Base-by-base conservation (phyloP, 805 yeast genomes). In the Cyberlindnera veronae region DNA sequence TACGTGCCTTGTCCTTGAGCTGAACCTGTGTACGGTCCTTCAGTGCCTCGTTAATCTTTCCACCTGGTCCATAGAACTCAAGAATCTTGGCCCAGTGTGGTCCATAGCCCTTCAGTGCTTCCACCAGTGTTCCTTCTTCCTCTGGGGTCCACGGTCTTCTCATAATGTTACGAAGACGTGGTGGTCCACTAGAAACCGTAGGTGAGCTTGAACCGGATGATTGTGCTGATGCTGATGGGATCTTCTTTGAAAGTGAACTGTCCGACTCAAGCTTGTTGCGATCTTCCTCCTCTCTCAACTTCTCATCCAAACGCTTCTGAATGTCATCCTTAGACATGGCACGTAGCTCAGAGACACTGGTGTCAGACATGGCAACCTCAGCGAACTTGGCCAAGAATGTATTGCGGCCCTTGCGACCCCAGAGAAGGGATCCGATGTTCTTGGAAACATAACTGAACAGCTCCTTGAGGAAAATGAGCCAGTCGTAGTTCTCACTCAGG, bases 61-160 rank as follows among this genome's bases (percentile, higher is more conserved):
- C 99, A 8, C 98, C 98, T 4, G 95, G 85, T 2, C 99, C 99
- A 59, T 84, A 85, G n/a, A 84, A 64, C 54, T 86, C 96, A 34
- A 91, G 63, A 38, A 93, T 93, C 40, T 84, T 84, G 2, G 95
- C 72, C 99, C 99, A 93, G 50, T 84, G 87, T 0, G 98, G 95
- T 2, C 99, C 99, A 49, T 82, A 78, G 16, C 60, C 62, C 48
- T 84, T 84, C 42, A 93, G 68, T 0, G 96, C 98, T 39, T 79
- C 80, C 21, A 84, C 66, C 18, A 93, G 69, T 0, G 96, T 93
- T 24, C 74, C 78, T 56, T 93, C 98, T 60, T 93, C 99, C 27
- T 81, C 90, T 43, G 77, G 68, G 0, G 95, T 78, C 99, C 99
- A 93, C 4, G 84, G 76, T 37, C 93, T 66, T 46, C 95, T 66